Conservation (phyloP, 495 filamentous ascomycete genomes). For the Trichoderma parareesei region DNA sequence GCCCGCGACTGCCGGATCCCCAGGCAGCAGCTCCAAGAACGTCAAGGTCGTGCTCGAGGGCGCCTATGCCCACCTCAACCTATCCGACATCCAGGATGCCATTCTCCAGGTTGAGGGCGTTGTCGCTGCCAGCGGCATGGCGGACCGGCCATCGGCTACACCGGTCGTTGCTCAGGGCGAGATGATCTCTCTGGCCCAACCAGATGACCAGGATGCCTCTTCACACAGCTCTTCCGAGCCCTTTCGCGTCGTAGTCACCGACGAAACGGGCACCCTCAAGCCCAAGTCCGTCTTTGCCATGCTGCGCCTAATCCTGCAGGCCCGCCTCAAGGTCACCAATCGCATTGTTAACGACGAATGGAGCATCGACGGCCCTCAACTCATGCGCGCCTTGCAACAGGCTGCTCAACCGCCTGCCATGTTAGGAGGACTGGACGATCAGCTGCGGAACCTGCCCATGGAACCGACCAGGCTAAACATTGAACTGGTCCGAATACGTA, state of each 20-base stretch:
- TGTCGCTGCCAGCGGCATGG: background rate
- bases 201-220: background rate
- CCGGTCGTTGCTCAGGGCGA: background rate
- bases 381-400: background rate
- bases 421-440: conserved; percentile 15
- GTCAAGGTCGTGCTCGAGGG: conserved; percentile 8
- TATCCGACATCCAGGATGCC: conserved; percentile 10
- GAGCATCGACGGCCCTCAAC: conserved; percentile 7
- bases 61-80: conserved; percentile 7
- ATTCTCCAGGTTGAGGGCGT: conserved; percentile 10
- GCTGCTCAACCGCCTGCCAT: conserved; percentile 7
- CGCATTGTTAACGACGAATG: conserved; percentile 6
- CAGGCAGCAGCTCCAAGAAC: conserved; percentile 1
- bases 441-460: conserved; percentile 15
- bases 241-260: background rate
- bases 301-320: background rate
- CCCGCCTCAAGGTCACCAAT: conserved; percentile 4
- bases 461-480: conserved; percentile 18
- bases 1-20: background rate
- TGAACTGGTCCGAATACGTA: conserved; percentile 28
- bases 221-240: background rate
- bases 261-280: conserved; percentile 3
- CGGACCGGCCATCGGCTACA: background rate
- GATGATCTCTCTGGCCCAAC: background rate
- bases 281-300: conserved; percentile 5